These are phyloP conservation scores for Neurospora sp. DNA, from an alignment of 495 filamentous ascomycete genomes.

Conservation along the genomic window DNA sequence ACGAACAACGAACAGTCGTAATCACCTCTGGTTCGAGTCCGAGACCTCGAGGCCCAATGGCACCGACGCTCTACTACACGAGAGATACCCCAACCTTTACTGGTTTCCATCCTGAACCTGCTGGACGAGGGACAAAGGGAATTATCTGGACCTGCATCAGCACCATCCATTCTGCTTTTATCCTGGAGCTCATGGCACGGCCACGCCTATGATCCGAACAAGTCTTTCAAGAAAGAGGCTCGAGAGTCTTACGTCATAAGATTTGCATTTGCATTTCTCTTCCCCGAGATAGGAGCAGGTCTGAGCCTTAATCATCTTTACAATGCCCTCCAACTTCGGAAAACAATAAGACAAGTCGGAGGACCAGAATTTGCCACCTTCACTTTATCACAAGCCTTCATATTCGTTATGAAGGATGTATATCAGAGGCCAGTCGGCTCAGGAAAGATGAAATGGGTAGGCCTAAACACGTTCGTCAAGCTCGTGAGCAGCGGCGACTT, in stretches of 20 bases:
- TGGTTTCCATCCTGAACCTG: background rate
- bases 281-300: background rate
- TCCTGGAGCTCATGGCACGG: background rate
- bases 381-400: background rate
- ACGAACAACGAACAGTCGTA: background rate
- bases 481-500: background rate
- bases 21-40: background rate
- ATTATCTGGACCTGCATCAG: background rate
- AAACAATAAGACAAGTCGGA: background rate
- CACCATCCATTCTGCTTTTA: background rate
- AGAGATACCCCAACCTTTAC: background rate
- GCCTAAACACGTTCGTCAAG: rapidly evolving
- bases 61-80: background rate
- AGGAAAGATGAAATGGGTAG: background rate
- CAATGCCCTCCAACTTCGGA: background rate
- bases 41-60: background rate
- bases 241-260: rapidly evolving
- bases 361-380: background rate
- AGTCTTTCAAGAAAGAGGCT: rapidly evolving
- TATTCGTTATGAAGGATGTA: background rate
- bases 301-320: rapidly evolving
- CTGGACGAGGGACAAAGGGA: background rate
- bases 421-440: background rate
- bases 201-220: background rate
- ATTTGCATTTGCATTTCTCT: background rate